Conservation (phyloP, 352 stramenopile species). For the Pythium grandisporangium region DNA sequence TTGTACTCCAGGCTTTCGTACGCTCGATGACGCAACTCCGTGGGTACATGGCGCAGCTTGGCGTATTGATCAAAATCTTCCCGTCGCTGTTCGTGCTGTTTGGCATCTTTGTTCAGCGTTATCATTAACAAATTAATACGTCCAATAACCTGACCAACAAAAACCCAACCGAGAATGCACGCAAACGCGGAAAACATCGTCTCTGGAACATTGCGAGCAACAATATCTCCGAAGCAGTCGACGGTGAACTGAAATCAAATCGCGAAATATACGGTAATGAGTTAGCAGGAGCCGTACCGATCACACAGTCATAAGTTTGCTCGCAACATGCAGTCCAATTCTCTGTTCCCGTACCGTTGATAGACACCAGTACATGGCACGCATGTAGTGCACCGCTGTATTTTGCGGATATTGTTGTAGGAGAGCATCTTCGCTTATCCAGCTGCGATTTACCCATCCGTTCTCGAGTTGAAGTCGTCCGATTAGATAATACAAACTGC, state of each 20-base stretch:
- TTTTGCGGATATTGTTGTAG: slow-evolving; percentile 39
- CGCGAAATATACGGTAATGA: no score
- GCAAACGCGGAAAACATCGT: slow-evolving; percentile 45
- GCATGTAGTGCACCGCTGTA: slow-evolving; percentile 51
- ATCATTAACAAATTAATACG: slow-evolving; percentile 65
- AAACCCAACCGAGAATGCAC: slow-evolving; percentile 67
- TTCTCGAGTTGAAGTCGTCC: slow-evolving; percentile 12
- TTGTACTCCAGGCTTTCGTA: slow-evolving; percentile 46
- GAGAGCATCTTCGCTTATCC: slow-evolving; percentile 47
- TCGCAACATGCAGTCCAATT: background rate
- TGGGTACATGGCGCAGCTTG: slow-evolving; percentile 35
- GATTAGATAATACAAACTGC: slow-evolving; percentile 19
- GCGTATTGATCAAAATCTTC: slow-evolving; percentile 69
- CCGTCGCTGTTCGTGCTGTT: slow-evolving; percentile 33
- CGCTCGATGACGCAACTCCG: slow-evolving; percentile 25
- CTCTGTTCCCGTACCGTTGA: slow-evolving; percentile 33
- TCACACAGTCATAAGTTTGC: no score
- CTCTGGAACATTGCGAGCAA: slow-evolving; percentile 53
- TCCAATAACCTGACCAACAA: slow-evolving; percentile 64
- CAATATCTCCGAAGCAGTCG: slow-evolving; percentile 67
- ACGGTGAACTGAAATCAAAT: slow-evolving; percentile 46
- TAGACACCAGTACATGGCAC: slow-evolving; percentile 71
- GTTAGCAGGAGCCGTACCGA: no score
- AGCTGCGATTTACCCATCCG: slow-evolving; percentile 20
- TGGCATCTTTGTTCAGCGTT: slow-evolving; percentile 46